A percentile compares a stretch with the other conserved stretches of the same genome.
Evolutionary conservation across 1,139 yeast species (phyloP).

Genomic region (Geotrichum bryndzae): DNA sequence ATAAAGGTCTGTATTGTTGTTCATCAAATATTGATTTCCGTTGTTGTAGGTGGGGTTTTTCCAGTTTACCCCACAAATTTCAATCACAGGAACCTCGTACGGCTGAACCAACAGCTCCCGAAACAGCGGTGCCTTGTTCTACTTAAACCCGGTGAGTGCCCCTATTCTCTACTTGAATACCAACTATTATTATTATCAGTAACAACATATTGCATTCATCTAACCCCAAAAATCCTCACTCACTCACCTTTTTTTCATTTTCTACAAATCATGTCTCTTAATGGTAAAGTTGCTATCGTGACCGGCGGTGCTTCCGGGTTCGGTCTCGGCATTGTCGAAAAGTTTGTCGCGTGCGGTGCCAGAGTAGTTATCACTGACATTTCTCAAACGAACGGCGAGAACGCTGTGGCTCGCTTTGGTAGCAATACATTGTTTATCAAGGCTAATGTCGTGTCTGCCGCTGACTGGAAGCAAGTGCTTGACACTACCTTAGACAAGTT

Average conservation of each 20-base stretch:
- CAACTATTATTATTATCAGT: neutral
- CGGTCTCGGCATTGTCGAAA: conserved; percentile 28
- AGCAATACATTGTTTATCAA: conserved; percentile 13
- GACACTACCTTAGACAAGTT: conserved; percentile 24
- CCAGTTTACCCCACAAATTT: neutral
- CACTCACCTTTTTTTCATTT: neutral
- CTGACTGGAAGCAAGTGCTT: conserved; percentile 24
- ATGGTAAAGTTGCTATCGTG: conserved; percentile 28
- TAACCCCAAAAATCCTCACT: too few relatives aligned
- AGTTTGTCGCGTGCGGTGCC: conserved; percentile 28
- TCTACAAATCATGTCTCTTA: conserved; percentile 5
- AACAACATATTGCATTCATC: too few relatives aligned
- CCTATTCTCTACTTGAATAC: neutral
- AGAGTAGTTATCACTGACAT: conserved; percentile 23
- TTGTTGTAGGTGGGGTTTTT: neutral
- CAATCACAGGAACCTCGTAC: neutral
- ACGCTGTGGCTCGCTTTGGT: neutral
- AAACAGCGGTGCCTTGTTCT: neutral
- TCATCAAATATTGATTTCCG: neutral
- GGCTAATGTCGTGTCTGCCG: conserved; percentile 24
- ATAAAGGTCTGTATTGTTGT: neutral
- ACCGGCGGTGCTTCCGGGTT: conserved; percentile 34
- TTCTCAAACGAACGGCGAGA: conserved; percentile 15
- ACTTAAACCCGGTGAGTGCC: neutral
- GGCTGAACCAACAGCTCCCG: neutral